Evolutionary conservation across 768 basidiomycete species (phyloP), one percentile per base, ranked within the genome.

Genomic region (Tulasnella sp.): DNA sequence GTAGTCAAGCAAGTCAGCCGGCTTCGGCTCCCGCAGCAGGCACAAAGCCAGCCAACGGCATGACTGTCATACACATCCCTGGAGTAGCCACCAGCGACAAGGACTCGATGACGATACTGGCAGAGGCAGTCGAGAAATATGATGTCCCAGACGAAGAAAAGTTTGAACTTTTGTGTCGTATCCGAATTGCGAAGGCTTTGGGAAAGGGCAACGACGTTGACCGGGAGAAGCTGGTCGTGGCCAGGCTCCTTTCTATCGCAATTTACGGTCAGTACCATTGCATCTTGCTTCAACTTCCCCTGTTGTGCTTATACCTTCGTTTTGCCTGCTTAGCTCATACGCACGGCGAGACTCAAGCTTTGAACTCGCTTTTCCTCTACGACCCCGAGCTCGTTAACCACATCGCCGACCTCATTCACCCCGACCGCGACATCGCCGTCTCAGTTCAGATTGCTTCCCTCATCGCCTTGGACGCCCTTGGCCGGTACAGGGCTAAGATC

Each of bases 341-440:
- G 74, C 91, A 94, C 82, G 83, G 87, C 67, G 96, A 99, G 84
- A 87, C 87, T 51, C 90, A 92, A 83, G 93, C 94, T 1, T 88
- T 91, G 55, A 90, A 92, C 5, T 89, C 91, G 10, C 87, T 99
- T 61, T 97, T 99, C 86, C 88, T 99, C 15, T 96, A 95, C 82
- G 96, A 99, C 83, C 97, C 97, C 9, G 96, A 98, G 82, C 87
- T 99, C 74, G 91, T 98, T 81, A 86, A 88, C 1, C 94, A 96
- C 82, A 87, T 98, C 78, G 94, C 96, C 15, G 95, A 96, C 81
- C 88, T 99, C 32, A 87, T 99, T 55, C 93, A 94, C 82, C 88
- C 93, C 57, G 93, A 95, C 82, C 88, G 87, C 69, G 88, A 88
- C 51, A 88, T 97, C 37, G 89, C 92, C 11, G 85, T 91, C 70